A percentile compares a stretch with the other conserved stretches of the same genome.
These are phyloP conservation scores for Globisporangium paroecandrum DNA, from an alignment of 352 stramenopile genomes.

Conservation along the genomic window DNA sequence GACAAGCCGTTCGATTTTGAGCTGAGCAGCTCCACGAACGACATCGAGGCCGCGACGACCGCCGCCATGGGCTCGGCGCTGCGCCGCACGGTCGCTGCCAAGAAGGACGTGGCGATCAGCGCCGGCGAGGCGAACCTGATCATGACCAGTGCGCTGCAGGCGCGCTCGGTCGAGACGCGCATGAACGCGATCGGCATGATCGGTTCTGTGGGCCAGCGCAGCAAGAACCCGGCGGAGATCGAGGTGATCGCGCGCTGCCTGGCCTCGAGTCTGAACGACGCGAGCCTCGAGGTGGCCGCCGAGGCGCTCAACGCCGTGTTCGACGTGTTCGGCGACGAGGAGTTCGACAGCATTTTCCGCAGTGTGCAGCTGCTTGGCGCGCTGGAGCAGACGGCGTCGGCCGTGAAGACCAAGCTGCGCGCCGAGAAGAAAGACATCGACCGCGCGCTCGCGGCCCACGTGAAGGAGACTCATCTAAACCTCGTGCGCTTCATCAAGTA, in stretches of 20 bases:
- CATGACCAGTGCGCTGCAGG: constrained; percentile 57
- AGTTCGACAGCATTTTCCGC: constrained; percentile 75
- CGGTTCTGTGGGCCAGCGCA: constrained; percentile 71
- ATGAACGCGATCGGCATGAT: constrained; percentile 79
- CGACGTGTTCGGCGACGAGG: constrained; percentile 80
- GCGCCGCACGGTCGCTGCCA: constrained; percentile 51
- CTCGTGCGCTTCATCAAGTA: constrained; percentile 90
- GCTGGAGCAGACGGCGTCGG: constrained; percentile 58
- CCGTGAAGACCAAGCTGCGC: constrained; percentile 71
- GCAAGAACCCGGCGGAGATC: constrained; percentile 58
- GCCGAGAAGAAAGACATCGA: constrained; percentile 77
- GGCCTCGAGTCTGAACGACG: constrained; percentile 52
- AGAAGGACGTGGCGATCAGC: constrained; percentile 48
- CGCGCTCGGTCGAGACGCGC: constrained; percentile 59
- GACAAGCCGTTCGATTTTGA: constrained; percentile 36
- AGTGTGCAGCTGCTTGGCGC: constrained; percentile 54
- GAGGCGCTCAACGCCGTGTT: constrained; percentile 86
- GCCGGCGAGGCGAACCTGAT: constrained; percentile 68
- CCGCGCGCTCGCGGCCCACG: constrained; percentile 70
- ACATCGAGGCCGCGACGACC: constrained; percentile 67
- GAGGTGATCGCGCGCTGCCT: constrained; percentile 68
- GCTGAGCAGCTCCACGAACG: constrained; percentile 38
- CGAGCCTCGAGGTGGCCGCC: constrained; percentile 77
- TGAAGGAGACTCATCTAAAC: constrained; percentile 87
- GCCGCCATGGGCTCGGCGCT: constrained; percentile 71